These are phyloP conservation scores for Euphorbia celastroides DNA, from an alignment of 441 rosid genomes.

Conservation along the genomic window DNA sequence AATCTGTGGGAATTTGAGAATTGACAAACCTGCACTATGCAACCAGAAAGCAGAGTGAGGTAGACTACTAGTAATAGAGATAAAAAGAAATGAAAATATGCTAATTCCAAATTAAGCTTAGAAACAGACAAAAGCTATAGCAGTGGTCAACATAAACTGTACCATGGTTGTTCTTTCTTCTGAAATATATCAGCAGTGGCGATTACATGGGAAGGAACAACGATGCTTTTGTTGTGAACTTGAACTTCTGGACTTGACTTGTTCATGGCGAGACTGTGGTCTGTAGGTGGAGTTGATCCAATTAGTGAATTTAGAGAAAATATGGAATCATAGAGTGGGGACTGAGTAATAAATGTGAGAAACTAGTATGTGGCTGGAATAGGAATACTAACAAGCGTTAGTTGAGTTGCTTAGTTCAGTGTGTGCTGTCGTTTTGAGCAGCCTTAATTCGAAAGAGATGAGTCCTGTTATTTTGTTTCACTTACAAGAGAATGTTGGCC, in stretches of 20 bases:
- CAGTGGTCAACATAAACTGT: conserved; percentile 14
- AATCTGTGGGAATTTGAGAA: conserved; percentile 60
- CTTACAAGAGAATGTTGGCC: conserved; percentile 27
- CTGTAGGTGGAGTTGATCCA: background rate
- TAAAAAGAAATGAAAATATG: background rate
- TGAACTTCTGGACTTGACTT: conserved; percentile 23
- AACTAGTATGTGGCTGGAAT: conserved; percentile 44
- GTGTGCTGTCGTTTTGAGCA: background rate
- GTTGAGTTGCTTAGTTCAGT: conserved; percentile 25
- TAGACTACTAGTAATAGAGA: background rate
- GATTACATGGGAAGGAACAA: conserved; percentile 37
- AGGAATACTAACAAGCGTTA: conserved; percentile 2
- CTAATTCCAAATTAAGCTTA: background rate
- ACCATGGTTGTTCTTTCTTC: conserved; percentile 63
- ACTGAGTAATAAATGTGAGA: conserved; percentile 36
- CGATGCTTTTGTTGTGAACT: conserved; percentile 32
- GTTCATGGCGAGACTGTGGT: conserved; percentile 25
- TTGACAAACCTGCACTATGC: conserved; percentile 48
- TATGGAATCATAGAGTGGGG: conserved; percentile 22
- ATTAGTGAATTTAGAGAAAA: background rate
- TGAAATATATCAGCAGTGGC: conserved; percentile 37
- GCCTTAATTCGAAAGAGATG: conserved; percentile 15
- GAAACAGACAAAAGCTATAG: conserved; percentile 12
- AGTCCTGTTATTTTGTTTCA: background rate
- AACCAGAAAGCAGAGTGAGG: background rate